These are phyloP conservation scores for Achlya hypogyna DNA, from an alignment of 352 stramenopile species.

Conservation along the genomic window DNA sequence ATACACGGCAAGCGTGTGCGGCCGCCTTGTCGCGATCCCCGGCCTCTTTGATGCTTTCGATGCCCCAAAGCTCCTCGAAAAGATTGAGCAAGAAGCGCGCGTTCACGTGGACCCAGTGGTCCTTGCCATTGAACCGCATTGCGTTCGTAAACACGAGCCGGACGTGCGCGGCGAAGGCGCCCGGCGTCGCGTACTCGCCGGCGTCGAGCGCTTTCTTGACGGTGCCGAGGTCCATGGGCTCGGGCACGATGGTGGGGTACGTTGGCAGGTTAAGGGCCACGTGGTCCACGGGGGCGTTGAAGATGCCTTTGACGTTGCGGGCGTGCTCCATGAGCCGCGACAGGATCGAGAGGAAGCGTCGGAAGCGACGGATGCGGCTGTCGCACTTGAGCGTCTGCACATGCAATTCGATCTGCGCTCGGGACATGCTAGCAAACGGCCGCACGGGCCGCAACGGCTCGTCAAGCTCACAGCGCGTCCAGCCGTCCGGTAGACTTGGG, in stretches of 20 bases:
- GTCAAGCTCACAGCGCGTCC: constrained; percentile 30
- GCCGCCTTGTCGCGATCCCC: constrained; percentile 31
- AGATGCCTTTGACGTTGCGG: constrained; percentile 59
- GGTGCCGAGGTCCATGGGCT: constrained; percentile 89
- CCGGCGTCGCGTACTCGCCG: constrained; percentile 74
- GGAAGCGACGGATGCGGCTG: constrained; percentile 48
- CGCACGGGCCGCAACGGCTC: constrained; percentile 60
- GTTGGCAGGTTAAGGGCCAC: constrained; percentile 56
- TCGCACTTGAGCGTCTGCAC: constrained; percentile 27
- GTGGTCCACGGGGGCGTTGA: constrained; percentile 68
- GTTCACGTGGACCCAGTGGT: constrained; percentile 70
- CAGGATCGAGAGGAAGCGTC: constrained; percentile 54
- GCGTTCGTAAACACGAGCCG: constrained; percentile 86
- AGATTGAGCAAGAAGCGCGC: constrained; percentile 44
- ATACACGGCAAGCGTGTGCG: constrained; percentile 45
- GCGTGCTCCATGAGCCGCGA: constrained; percentile 63
- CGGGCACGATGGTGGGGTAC: constrained; percentile 53
- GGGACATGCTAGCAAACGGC: constrained; percentile 8
- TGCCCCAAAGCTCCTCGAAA: constrained; percentile 56
- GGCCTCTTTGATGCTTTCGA: constrained; percentile 30
- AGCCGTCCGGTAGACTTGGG: constrained; percentile 11
- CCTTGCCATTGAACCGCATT: constrained; percentile 73
- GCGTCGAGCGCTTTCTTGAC: constrained; percentile 73
- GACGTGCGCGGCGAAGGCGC: constrained; percentile 73
- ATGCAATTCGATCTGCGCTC: constrained; percentile 11